Evolutionary conservation across 75 land plant species (phyloP), one percentile per base, ranked within the genome.

Genomic region (Pseudotsuga menziesii): DNA sequence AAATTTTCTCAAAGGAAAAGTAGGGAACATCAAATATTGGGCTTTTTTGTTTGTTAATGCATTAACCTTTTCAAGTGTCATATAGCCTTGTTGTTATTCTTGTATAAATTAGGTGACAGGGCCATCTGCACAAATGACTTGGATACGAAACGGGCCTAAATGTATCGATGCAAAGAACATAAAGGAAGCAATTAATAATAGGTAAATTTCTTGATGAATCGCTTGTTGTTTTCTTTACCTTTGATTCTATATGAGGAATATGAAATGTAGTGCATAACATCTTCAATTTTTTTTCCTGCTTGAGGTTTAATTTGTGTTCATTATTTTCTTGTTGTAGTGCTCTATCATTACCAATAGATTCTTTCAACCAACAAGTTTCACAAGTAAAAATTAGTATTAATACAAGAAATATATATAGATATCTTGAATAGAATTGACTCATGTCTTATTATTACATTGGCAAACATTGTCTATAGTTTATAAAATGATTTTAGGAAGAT

Each of bases 51-150:
- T 7, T 19, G 44, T 35, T 64, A 25, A 13, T 64, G 39, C 15
- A 35, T 64, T 52, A 48, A 48, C 2, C 0, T 22, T 39, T 12
- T 73, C 4, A 36, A 73, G 58, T 58, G 35, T 58, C 72, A 48
- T 17, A 29, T 73, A 15, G 17, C 67, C 16, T 59, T 44, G 27
- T 17, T 19, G n/a, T 22, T 64, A 8, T 39, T 62, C 58, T 57
- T 70, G 72, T 26, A 25, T 66, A 58, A 41, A 55, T 35, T 55
- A 94, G 94, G 97, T 90, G 25, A 54, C 89, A 75, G 97, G 97
- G 22, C 97, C 97, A 69, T 94, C 97, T 48, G 97, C 93, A 19
- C 95, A 88, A 71, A 92, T 94, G 97, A 87, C 84, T 15, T 94
- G 97, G 97, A 94, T 94, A 66, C 87, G 94, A 22, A 92, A 81